phyloP scores from a whole-genome alignment of 2,329 filamentous ascomycete genomes.

The Atkinsonella texensis region DNA sequence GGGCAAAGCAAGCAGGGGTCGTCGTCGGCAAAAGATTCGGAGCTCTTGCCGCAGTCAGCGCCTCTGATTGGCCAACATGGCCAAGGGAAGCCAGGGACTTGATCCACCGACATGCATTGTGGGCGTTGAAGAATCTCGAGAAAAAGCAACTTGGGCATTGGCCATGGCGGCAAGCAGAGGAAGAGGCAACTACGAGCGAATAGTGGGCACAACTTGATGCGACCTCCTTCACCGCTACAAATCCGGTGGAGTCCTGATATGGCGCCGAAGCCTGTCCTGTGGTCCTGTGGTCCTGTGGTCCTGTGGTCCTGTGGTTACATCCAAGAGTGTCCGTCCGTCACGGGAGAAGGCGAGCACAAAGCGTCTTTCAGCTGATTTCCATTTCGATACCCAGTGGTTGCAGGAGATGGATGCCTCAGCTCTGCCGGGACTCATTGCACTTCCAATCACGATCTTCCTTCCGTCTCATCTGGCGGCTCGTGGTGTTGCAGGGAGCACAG shows the following conservation, averaged over 20 bases:
- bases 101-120: background rate
- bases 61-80: background rate
- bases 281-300: no score
- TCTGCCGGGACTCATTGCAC: conserved; percentile 1
- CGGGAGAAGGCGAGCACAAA: no score
- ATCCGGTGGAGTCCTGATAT: background rate
- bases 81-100: conserved; percentile 1
- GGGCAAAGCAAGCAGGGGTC: no score
- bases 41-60: background rate
- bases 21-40: background rate
- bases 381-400: background rate
- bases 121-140: background rate
- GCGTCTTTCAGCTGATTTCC: background rate
- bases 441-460: background rate
- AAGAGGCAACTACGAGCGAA: background rate
- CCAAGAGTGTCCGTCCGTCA: no score
- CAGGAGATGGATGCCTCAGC: background rate
- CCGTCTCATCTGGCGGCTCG: no score
- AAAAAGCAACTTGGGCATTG: background rate
- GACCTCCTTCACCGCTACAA: conserved; percentile 4
- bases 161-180: background rate
- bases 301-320: background rate
- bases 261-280: background rate
- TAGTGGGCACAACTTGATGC: conserved; percentile 2
- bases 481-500: no score